phyloP scores from a whole-genome alignment of 345 rosid species.

The Adansonia digitata region DNA sequence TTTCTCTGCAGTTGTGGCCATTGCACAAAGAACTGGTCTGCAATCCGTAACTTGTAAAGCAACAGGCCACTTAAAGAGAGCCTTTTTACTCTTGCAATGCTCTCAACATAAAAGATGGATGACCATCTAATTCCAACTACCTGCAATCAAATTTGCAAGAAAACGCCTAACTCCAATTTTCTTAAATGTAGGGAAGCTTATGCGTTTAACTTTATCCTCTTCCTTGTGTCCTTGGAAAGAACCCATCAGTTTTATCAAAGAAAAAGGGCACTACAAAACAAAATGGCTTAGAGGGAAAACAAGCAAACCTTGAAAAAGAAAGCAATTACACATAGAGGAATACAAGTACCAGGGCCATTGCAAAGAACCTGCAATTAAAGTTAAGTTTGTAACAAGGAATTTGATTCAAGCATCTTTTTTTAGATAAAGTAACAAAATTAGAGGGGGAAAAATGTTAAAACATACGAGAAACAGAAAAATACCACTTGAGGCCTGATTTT shows the following conservation, averaged over 20 bases:
- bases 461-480: slow-evolving; percentile 18
- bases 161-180: neutral
- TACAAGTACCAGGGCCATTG: slow-evolving; percentile 96
- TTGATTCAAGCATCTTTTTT: neutral
- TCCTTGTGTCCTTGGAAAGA: neutral
- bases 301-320: slow-evolving; percentile 66
- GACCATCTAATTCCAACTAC: slow-evolving; percentile 81
- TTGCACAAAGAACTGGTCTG: slow-evolving; percentile 84
- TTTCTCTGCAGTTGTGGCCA: slow-evolving; percentile 76
- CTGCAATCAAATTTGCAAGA: slow-evolving; percentile 32
- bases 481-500: slow-evolving; percentile 87
- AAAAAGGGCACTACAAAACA: neutral
- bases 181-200: neutral
- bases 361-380: slow-evolving; percentile 59
- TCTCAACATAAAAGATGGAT: slow-evolving; percentile 72
- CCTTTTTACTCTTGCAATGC: slow-evolving; percentile 84
- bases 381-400: neutral
- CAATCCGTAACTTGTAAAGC: slow-evolving; percentile 65
- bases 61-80: slow-evolving; percentile 85
- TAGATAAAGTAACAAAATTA: neutral
- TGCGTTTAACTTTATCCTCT: neutral
- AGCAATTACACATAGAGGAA: slow-evolving; percentile 77
- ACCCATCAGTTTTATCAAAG: neutral
- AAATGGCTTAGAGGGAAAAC: neutral
- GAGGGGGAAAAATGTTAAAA: neutral